phyloP scores from a whole-genome alignment of 2,329 filamentous ascomycete genomes.

The Exserohilum rostratum region DNA sequence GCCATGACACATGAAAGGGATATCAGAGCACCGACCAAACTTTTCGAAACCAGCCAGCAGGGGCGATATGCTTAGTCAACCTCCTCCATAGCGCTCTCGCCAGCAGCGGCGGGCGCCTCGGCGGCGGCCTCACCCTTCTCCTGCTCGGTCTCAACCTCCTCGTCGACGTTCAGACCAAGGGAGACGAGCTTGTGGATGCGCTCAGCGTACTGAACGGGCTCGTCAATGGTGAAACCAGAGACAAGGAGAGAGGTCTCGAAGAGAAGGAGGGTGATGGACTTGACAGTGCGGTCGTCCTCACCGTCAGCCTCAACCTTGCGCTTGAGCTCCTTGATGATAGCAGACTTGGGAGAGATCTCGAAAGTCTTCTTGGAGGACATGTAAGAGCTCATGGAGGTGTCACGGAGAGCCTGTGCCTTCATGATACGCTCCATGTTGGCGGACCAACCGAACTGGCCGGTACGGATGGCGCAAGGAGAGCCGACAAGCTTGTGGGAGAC shows the following conservation, averaged over 20 bases:
- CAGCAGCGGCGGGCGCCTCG: slow-evolving; percentile 67
- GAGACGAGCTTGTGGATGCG: slow-evolving; percentile 99
- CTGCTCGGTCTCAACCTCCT: slow-evolving; percentile 76
- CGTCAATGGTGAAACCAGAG: slow-evolving; percentile 99
- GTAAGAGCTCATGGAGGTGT: slow-evolving; percentile 99
- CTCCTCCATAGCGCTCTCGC: slow-evolving; percentile 99
- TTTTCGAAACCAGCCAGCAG: slow-evolving; percentile 41
- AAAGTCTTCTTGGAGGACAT: slow-evolving; percentile 99
- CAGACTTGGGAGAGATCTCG: slow-evolving; percentile 98
- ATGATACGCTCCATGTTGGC: slow-evolving; percentile 99
- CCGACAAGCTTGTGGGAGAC: slow-evolving; percentile 96
- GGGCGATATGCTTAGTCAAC: slow-evolving; percentile 74
- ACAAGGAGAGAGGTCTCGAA: slow-evolving; percentile 99
- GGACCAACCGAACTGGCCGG: slow-evolving; percentile 99
- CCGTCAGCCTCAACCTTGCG: slow-evolving; percentile 98
- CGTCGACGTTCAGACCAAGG: slow-evolving; percentile 95
- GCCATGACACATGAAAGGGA: slow-evolving; percentile 49
- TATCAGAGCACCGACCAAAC: slow-evolving; percentile 48
- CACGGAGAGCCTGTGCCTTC: slow-evolving; percentile 99
- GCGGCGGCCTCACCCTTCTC: slow-evolving; percentile 60
- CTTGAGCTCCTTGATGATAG: slow-evolving; percentile 99
- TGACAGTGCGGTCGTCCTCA: slow-evolving; percentile 98
- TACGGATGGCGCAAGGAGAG: slow-evolving; percentile 97
- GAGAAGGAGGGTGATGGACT: slow-evolving; percentile 97
- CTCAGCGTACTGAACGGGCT: slow-evolving; percentile 96